Conservation (phyloP, 2,329 filamentous ascomycete species). For the Neopestalotiopsis sp. region DNA sequence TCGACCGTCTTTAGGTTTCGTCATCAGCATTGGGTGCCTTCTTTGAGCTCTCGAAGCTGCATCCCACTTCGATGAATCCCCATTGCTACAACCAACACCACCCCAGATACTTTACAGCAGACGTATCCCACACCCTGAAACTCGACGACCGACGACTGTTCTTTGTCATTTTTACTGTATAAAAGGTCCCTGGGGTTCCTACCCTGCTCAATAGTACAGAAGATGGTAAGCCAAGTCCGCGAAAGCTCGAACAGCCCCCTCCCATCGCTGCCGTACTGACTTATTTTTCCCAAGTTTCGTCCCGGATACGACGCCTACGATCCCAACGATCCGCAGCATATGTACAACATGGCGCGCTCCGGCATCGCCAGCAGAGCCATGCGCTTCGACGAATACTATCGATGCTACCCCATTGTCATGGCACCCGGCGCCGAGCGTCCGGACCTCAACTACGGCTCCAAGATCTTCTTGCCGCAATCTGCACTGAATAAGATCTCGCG, state of each 20-base stretch:
- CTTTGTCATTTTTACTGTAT: neutral
- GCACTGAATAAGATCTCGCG: conserved; percentile 96
- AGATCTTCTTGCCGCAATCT: conserved; percentile 96
- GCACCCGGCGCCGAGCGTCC: conserved; percentile 87
- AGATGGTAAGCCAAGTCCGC: conserved; percentile 27
- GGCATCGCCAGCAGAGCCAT: conserved; percentile 57
- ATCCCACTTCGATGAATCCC: conserved; percentile 11
- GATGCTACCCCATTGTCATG: conserved; percentile 96
- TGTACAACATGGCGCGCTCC: conserved; percentile 53
- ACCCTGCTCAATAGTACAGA: neutral
- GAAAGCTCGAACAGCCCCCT: too few relatives aligned
- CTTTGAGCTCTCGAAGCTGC: conserved; percentile 3
- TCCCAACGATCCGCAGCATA: conserved; percentile 51
- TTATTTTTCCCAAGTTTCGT: conserved; percentile 32
- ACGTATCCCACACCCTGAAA: neutral
- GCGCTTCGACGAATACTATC: conserved; percentile 98
- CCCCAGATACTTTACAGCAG: neutral
- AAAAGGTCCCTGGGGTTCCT: neutral
- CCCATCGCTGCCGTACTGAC: neutral
- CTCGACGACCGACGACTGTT: neutral
- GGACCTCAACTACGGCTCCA: conserved; percentile 93
- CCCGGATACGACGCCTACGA: conserved; percentile 50
- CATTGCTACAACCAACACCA: neutral
- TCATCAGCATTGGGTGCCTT: conserved; percentile 20
- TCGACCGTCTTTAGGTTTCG: conserved; percentile 10